Evolutionary conservation across 441 rosid genomes (phyloP).

Genomic region (Metrosideros polymorpha): DNA sequence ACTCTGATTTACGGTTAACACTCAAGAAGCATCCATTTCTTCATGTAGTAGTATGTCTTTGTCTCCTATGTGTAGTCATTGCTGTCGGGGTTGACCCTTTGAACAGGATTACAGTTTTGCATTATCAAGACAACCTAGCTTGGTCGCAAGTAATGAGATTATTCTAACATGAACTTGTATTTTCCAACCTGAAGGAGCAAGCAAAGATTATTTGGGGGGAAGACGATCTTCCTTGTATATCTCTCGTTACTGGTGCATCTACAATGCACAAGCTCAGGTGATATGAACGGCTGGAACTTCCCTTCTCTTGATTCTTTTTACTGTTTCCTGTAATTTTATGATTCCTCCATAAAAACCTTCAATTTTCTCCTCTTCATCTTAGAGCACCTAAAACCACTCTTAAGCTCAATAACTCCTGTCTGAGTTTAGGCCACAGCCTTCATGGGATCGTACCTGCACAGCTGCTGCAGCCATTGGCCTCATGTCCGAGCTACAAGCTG

Average conservation of each 20-base stretch:
- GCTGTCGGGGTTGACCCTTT: background rate
- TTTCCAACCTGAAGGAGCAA: slow-evolving; percentile 38
- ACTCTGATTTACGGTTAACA: background rate
- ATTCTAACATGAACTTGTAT: background rate
- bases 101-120: background rate
- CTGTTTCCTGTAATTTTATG: background rate
- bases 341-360: background rate
- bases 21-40: background rate
- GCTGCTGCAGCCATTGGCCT: slow-evolving; percentile 83
- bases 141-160: background rate
- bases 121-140: background rate
- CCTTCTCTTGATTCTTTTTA: background rate
- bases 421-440: slow-evolving; percentile 76
- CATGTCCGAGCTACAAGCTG: slow-evolving; percentile 55
- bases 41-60: background rate
- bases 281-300: background rate
- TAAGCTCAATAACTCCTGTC: background rate
- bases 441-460: slow-evolving; percentile 91
- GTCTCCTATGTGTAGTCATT: background rate
- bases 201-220: slow-evolving; percentile 69
- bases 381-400: background rate
- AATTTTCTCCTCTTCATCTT: background rate
- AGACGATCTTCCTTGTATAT: slow-evolving; percentile 64
- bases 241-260: slow-evolving; percentile 65
- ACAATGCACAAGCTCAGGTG: slow-evolving; percentile 94